A percentile compares a stretch with the other conserved stretches of the same genome.
Conservation (phyloP, 164 flowering plant species). For the Magnolia sinica region DNA sequence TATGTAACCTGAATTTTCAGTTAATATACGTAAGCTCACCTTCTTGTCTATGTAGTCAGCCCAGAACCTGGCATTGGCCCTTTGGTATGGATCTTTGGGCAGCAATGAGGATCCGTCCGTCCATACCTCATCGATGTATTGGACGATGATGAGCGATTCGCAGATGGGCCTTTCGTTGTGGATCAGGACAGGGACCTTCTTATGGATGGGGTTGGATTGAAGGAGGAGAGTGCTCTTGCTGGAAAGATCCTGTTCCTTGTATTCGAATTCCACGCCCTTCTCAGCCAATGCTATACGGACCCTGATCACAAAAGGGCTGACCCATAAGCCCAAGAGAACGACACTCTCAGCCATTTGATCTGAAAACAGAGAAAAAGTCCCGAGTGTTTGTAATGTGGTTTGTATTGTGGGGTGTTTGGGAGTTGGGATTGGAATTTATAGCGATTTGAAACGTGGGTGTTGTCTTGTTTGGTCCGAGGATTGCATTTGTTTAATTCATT, state of each 20-base stretch:
- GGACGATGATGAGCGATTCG: conserved; percentile 22
- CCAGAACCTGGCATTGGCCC: conserved; percentile 21
- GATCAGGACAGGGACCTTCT: conserved; percentile 23
- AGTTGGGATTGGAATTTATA: too few species aligned
- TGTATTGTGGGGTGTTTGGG: too few species aligned
- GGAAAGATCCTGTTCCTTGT: conserved; percentile 16
- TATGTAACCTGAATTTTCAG: too few species aligned
- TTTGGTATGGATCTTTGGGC: conserved; percentile 17
- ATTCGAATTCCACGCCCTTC: conserved; percentile 24
- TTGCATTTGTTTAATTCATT: too few species aligned
- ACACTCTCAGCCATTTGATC: conserved; percentile 2
- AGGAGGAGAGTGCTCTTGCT: conserved; percentile 15
- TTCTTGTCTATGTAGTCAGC: conserved; percentile 17
- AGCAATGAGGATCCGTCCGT: conserved; percentile 8
- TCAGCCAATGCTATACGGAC: neutral
- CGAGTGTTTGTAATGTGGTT: too few species aligned
- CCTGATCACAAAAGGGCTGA: neutral
- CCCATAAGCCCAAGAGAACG: neutral
- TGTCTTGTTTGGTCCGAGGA: too few species aligned
- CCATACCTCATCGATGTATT: conserved; percentile 24
- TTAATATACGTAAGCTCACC: neutral
- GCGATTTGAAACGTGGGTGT: too few species aligned
- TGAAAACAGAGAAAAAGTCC: neutral
- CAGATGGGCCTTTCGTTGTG: conserved; percentile 20
- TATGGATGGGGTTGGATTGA: conserved; percentile 17